Conservation (phyloP, 306 rosid genomes). For the Cucumis hystrix region DNA sequence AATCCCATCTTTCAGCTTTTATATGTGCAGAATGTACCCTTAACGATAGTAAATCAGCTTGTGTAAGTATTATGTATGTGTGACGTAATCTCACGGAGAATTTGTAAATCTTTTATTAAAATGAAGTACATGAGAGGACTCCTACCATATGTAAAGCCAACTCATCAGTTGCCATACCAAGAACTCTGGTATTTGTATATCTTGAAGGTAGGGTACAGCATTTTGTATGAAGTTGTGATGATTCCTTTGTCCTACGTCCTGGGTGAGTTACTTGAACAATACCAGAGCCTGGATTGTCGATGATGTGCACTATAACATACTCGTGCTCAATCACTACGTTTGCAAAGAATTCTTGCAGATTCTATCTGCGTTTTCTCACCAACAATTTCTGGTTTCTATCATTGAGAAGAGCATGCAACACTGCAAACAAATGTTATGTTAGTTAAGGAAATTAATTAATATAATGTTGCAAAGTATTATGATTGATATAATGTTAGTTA, state of each 20-base stretch:
- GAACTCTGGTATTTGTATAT: slow-evolving; percentile 7
- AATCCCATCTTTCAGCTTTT: too few relatives aligned
- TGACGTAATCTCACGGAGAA: too few relatives aligned
- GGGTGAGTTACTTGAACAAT: slow-evolving; percentile 9
- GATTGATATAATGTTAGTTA: too few relatives aligned
- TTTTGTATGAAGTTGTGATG: neutral
- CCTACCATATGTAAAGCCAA: slow-evolving; percentile 45
- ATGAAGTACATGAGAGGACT: too few relatives aligned
- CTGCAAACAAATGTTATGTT: slow-evolving; percentile 12
- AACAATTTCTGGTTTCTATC: slow-evolving; percentile 43
- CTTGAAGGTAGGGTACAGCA: neutral
- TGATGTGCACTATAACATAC: slow-evolving; percentile 14
- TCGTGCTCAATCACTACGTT: slow-evolving; percentile 13
- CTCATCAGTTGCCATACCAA: slow-evolving; percentile 30
- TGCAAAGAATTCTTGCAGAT: slow-evolving; percentile 5
- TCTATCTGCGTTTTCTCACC: slow-evolving; percentile 49
- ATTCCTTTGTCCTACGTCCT: slow-evolving; percentile 8
- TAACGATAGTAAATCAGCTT: too few relatives aligned
- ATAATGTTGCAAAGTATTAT: too few relatives aligned
- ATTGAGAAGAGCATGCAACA: slow-evolving; percentile 47
- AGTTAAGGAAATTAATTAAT: neutral
- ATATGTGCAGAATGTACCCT: too few relatives aligned
- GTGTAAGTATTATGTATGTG: too few relatives aligned
- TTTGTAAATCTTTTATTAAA: too few relatives aligned
- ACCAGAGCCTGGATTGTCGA: slow-evolving; percentile 14